These are phyloP conservation scores for Scopulariopsis brevicaulis DNA, from an alignment of 2,329 filamentous ascomycete species.

Conservation along the genomic window DNA sequence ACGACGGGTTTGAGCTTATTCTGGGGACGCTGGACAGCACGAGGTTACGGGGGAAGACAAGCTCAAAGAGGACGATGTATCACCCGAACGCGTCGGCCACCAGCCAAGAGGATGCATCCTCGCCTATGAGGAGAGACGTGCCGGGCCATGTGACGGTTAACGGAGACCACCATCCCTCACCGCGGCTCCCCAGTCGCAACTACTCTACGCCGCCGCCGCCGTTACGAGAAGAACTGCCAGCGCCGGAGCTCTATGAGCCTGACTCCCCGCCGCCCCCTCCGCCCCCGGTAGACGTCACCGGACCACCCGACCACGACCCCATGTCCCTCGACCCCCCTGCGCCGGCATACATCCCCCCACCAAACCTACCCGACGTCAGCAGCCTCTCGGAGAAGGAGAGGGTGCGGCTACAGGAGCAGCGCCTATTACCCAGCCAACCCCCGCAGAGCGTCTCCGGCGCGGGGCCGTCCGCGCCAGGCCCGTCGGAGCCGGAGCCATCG, in stretches of 20 bases:
- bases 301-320: background rate
- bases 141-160: background rate
- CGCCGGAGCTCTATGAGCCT: slow-evolving; percentile 3
- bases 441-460: slow-evolving; percentile 23
- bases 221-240: background rate
- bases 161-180: background rate
- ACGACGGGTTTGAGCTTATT: slow-evolving; percentile 73
- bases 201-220: background rate
- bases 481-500: slow-evolving; percentile 9
- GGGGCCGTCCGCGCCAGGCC: slow-evolving; percentile 22
- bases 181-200: background rate
- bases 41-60: slow-evolving; percentile 1
- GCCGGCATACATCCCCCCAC: slow-evolving; percentile 45
- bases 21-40: slow-evolving; percentile 77
- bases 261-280: slow-evolving; percentile 4
- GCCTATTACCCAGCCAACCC: slow-evolving; percentile 71
- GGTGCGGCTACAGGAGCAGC: slow-evolving; percentile 64
- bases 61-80: background rate
- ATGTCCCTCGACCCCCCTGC: slow-evolving; percentile 18
- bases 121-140: slow-evolving; percentile 3
- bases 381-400: slow-evolving; percentile 72
- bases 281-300: background rate
- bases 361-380: slow-evolving; percentile 47
- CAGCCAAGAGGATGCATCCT: slow-evolving; percentile 18
- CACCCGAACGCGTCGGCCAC: slow-evolving; percentile 13